phyloP scores from a whole-genome alignment of 23 red algal species.

The Gracilariopsis chorda region DNA sequence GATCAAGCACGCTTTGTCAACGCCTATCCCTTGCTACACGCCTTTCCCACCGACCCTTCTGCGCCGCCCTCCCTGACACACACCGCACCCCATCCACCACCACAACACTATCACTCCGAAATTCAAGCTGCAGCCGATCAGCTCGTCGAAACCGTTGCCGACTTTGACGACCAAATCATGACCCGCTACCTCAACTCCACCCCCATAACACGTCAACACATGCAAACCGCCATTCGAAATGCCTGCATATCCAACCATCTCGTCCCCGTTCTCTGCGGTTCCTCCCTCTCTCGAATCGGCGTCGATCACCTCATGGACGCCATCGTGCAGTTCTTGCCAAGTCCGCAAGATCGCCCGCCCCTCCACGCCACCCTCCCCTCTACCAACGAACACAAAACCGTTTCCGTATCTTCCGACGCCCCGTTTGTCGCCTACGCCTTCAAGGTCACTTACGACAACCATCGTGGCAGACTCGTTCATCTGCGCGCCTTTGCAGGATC shows the following conservation, averaged over 20 bases:
- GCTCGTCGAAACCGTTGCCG: conserved; percentile 84
- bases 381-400: background rate
- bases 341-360: conserved; percentile 14
- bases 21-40: conserved; percentile 25
- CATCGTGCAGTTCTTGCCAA: conserved; percentile 84
- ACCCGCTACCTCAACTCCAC: conserved; percentile 48
- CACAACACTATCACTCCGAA: background rate
- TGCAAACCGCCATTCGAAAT: conserved; percentile 53
- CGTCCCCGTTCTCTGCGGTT: conserved; percentile 90
- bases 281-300: conserved; percentile 74
- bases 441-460: conserved; percentile 88
- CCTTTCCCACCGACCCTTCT: background rate
- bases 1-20: background rate
- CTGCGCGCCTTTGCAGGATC: conserved; percentile 76
- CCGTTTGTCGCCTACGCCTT: conserved; percentile 84
- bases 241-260: conserved; percentile 55
- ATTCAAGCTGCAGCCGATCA: conserved; percentile 42
- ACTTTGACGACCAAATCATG: conserved; percentile 81
- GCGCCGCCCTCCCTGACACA: background rate
- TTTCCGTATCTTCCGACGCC: background rate
- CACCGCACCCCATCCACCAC: too few species aligned
- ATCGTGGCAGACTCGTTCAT: conserved; percentile 85
- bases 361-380: background rate
- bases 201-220: conserved; percentile 1
- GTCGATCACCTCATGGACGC: conserved; percentile 88